Percentiles rank a stretch among this genome's conserved stretches.
These are phyloP conservation scores for Scheffersomyces quercinus DNA, from an alignment of 1,139 yeast genomes.

Conservation along the genomic window DNA sequence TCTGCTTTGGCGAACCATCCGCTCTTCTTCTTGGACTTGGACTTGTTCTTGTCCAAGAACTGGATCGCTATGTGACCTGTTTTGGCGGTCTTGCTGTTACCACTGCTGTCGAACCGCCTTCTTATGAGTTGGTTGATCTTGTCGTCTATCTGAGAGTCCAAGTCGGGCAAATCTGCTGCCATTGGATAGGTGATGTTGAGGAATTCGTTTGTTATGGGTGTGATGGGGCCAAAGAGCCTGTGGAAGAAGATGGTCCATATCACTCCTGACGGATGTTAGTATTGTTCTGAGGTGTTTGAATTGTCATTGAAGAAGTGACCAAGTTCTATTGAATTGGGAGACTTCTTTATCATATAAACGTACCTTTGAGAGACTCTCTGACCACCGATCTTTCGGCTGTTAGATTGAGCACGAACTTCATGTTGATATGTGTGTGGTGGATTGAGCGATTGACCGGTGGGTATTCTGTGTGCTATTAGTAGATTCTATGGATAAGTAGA, in stretches of 20 bases:
- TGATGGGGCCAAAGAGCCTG: slow-evolving; percentile 66
- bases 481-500: no score
- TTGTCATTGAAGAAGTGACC: neutral
- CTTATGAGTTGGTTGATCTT: slow-evolving; percentile 38
- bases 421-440: slow-evolving; percentile 8
- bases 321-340: neutral
- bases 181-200: slow-evolving; percentile 47
- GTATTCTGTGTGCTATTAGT: no score
- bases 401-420: slow-evolving; percentile 42
- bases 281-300: neutral
- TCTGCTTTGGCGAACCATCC: slow-evolving; percentile 45
- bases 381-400: slow-evolving; percentile 46
- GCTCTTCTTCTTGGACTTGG: slow-evolving; percentile 34
- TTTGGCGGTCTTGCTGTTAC: slow-evolving; percentile 4
- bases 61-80: slow-evolving; percentile 27
- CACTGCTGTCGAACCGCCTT: slow-evolving; percentile 21
- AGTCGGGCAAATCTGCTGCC: slow-evolving; percentile 41
- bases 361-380: slow-evolving; percentile 47
- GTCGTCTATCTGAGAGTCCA: slow-evolving; percentile 46
- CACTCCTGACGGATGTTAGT: slow-evolving; percentile 45
- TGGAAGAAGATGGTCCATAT: slow-evolving; percentile 70
- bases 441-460: neutral
- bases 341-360: slow-evolving; percentile 14
- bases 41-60: slow-evolving; percentile 28
- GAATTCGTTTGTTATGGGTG: slow-evolving; percentile 52